Evolutionary conservation across 148 eudicot species (phyloP).

Genomic region (Rheum nobile): DNA sequence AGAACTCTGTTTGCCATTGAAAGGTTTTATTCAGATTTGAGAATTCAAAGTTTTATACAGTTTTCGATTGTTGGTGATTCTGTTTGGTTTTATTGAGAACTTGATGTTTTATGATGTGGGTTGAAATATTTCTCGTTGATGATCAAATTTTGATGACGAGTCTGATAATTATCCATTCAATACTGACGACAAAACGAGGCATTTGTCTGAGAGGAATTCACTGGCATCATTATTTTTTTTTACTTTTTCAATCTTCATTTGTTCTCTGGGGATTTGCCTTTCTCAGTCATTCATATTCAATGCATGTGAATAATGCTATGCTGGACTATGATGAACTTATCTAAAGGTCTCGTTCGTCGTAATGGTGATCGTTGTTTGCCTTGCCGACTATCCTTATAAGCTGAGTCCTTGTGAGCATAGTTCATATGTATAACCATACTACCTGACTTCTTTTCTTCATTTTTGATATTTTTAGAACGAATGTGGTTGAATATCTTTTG

Average conservation of each 20-base stretch:
- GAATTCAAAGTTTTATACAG: no score
- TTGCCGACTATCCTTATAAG: background rate
- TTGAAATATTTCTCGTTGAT: background rate
- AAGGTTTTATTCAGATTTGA: no score
- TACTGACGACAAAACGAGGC: slow-evolving; percentile 5
- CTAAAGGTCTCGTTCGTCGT: slow-evolving; percentile 20
- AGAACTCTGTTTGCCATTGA: no score
- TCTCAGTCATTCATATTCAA: no score
- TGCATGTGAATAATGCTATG: no score
- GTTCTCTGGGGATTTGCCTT: no score
- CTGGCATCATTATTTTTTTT: background rate
- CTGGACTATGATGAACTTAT: background rate
- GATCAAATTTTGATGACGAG: slow-evolving; percentile 4
- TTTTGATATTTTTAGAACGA: no score
- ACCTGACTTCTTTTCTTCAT: no score
- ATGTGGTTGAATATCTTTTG: no score
- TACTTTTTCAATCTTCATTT: no score
- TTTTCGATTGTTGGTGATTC: no score
- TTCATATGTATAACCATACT: no score
- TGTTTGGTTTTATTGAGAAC: background rate
- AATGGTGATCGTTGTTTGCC: slow-evolving; percentile 1
- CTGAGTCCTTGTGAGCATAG: background rate
- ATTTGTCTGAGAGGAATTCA: slow-evolving; percentile 4
- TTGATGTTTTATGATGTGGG: background rate
- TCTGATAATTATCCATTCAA: slow-evolving; percentile 7